Percentiles rank a stretch among this genome's conserved stretches.
Evolutionary conservation across 257 asterid species (phyloP).

Genomic region (Solanum arcanum): DNA sequence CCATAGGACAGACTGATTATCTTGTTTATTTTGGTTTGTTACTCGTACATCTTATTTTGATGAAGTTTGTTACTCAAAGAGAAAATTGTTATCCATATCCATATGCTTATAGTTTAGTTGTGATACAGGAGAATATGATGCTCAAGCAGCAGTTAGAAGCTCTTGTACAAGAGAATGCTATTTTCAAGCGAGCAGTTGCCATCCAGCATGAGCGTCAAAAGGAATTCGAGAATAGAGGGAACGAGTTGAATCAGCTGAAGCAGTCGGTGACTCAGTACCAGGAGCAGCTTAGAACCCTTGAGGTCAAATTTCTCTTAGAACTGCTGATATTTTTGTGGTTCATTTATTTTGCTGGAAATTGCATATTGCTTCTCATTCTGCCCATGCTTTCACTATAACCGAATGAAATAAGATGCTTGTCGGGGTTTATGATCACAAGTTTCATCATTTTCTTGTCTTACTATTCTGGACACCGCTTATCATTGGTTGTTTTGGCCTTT

Average conservation of each 20-base stretch:
- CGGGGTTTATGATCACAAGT: not conserved
- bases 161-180: constrained; percentile 53
- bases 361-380: not conserved
- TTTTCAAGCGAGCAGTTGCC: constrained; percentile 75
- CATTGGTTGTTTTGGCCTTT: not conserved
- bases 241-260: constrained; percentile 73
- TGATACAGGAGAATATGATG: constrained; percentile 46
- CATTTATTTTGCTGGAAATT: not conserved
- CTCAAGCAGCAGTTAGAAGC: constrained; percentile 77
- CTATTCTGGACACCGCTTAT: not conserved
- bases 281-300: constrained; percentile 88
- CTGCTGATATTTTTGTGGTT: not conserved
- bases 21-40: not conserved
- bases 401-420: not conserved
- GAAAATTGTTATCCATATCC: not conserved
- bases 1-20: not conserved
- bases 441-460: not conserved
- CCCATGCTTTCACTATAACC: not conserved
- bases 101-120: not conserved
- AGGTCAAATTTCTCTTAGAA: constrained; percentile 36
- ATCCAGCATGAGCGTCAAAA: constrained; percentile 88
- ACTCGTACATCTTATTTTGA: not conserved
- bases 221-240: constrained; percentile 64
- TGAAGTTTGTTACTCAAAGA: not conserved
- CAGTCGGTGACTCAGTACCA: constrained; percentile 73